These are phyloP conservation scores for Saccharum spontaneum DNA, from an alignment of 176 grass and related monocot genomes.

Conservation along the genomic window DNA sequence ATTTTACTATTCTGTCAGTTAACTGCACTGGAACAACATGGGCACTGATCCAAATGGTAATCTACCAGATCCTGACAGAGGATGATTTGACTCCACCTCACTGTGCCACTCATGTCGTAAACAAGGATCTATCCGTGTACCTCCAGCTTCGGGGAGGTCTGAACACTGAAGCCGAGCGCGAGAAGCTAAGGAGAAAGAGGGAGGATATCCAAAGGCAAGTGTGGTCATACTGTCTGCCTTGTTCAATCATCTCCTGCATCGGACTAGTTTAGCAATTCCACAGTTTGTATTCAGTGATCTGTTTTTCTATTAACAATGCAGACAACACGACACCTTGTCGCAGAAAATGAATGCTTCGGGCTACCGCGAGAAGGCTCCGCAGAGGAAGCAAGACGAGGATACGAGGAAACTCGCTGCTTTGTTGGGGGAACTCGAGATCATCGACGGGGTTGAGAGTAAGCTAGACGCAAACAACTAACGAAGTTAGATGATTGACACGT, in stretches of 20 bases:
- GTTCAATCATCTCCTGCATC: not conserved
- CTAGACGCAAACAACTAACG: slow-evolving; percentile 28
- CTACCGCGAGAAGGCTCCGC: slow-evolving; percentile 70
- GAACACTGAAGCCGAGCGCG: slow-evolving; percentile 55
- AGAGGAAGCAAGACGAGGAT: slow-evolving; percentile 63
- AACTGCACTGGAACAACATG: not conserved
- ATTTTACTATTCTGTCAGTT: not conserved
- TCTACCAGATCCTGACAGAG: slow-evolving; percentile 45
- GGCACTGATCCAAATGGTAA: not conserved
- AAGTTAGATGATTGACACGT: not conserved
- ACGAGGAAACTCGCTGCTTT: slow-evolving; percentile 50
- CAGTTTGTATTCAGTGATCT: not conserved
- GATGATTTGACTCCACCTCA: slow-evolving; percentile 46
- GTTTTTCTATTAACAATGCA: slow-evolving; percentile 23
- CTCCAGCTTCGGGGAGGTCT: slow-evolving; percentile 76
- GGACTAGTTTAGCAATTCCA: not conserved
- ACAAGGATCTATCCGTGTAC: slow-evolving; percentile 69
- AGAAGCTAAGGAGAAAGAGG: slow-evolving; percentile 68
- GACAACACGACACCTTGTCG: slow-evolving; percentile 44
- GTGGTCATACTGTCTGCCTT: not conserved
- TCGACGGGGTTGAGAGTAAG: slow-evolving; percentile 52
- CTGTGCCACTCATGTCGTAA: slow-evolving; percentile 68
- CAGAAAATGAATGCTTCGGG: slow-evolving; percentile 50
- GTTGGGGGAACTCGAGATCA: slow-evolving; percentile 52
- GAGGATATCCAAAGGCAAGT: slow-evolving; percentile 57